Percentiles rank a stretch among this genome's conserved stretches.
phyloP scores from a whole-genome alignment of 2,329 filamentous ascomycete genomes.

The Colletotrichum sp. region DNA sequence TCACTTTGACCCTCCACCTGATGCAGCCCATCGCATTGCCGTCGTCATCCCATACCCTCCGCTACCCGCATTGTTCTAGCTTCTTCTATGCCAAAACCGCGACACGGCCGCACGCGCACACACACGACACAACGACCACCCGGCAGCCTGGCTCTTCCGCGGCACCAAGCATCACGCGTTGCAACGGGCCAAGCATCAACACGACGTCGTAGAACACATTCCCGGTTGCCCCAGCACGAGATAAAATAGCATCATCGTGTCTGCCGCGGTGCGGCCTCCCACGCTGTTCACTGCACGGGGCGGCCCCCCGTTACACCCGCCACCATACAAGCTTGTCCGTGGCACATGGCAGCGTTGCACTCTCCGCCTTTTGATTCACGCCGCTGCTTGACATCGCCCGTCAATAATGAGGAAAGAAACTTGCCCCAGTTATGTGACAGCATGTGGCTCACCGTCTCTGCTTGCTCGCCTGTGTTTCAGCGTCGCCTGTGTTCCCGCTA shows the following conservation, averaged over 20 bases:
- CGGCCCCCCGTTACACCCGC: background rate
- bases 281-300: background rate
- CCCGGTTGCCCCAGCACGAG: background rate
- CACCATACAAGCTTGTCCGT: background rate
- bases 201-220: background rate
- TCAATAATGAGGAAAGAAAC: background rate
- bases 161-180: background rate
- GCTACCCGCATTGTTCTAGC: background rate
- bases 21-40: background rate
- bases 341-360: constrained; percentile 10
- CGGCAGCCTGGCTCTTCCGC: constrained; percentile 1
- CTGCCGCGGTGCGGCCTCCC: background rate
- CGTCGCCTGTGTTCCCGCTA: background rate
- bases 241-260: background rate
- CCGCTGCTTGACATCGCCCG: background rate
- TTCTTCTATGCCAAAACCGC: background rate
- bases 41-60: background rate
- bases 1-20: background rate
- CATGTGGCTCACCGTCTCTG: background rate
- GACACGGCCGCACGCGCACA: background rate
- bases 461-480: background rate
- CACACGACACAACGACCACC: background rate
- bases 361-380: background rate
- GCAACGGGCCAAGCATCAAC: background rate
- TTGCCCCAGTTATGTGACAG: background rate